A percentile compares a stretch with the other conserved stretches of the same genome.
phyloP scores from a whole-genome alignment of 768 basidiomycete species.

The Rubroboletus pulcherrimus region DNA sequence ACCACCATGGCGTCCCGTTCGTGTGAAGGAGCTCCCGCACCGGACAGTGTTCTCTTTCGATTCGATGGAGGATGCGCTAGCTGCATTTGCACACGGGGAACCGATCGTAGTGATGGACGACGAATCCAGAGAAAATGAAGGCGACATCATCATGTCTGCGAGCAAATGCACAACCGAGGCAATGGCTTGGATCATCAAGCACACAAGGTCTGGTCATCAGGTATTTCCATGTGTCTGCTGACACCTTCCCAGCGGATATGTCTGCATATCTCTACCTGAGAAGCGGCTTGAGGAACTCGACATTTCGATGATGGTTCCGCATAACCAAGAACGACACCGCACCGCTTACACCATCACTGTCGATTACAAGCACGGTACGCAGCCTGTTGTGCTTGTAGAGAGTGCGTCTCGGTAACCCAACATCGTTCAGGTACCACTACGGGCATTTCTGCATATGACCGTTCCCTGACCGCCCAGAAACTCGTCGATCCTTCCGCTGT shows the following conservation, averaged over 20 bases:
- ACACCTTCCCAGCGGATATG: slow-evolving; percentile 68
- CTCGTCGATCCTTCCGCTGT: slow-evolving; percentile 59
- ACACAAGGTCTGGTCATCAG: slow-evolving; percentile 69
- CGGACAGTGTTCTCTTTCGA: slow-evolving; percentile 65
- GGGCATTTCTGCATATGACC: slow-evolving; percentile 95
- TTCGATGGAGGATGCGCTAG: slow-evolving; percentile 72
- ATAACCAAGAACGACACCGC: slow-evolving; percentile 84
- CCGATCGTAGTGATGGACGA: slow-evolving; percentile 99
- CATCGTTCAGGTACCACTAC: slow-evolving; percentile 72
- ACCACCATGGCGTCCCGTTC: slow-evolving; percentile 21
- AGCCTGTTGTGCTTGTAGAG: neutral
- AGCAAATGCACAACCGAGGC: slow-evolving; percentile 84
- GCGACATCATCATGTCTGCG: slow-evolving; percentile 90
- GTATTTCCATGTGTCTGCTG: neutral
- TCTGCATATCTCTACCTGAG: slow-evolving; percentile 82
- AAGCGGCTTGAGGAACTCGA: slow-evolving; percentile 72
- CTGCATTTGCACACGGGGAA: slow-evolving; percentile 73
- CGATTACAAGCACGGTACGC: slow-evolving; percentile 81
- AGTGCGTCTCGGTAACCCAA: neutral
- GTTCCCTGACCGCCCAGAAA: slow-evolving; percentile 80
- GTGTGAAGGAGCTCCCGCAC: slow-evolving; percentile 12
- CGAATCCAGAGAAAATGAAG: slow-evolving; percentile 93
- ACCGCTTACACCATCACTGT: slow-evolving; percentile 97
- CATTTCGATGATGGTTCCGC: slow-evolving; percentile 91
- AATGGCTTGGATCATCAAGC: slow-evolving; percentile 99